Conservation (phyloP, 257 asterid genomes). For the Henckelia pumila region DNA sequence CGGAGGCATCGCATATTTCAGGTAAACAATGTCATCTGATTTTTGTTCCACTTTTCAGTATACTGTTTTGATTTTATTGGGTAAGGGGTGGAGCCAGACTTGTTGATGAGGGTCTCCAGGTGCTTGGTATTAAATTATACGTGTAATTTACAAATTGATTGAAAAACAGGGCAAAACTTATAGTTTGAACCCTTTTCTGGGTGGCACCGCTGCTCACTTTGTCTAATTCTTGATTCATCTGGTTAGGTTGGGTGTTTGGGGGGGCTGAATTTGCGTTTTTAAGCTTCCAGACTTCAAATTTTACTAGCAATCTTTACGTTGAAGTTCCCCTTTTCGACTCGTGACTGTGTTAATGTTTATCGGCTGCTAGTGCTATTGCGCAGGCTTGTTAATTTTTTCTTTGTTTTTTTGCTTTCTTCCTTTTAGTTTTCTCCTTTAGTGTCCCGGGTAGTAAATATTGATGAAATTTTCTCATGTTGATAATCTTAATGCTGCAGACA, state of each 20-base stretch:
- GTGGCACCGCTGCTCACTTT: no score
- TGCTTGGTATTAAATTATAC: neutral
- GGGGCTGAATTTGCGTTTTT: neutral
- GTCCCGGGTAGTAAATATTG: neutral
- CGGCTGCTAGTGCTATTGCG: no score
- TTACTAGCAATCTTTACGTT: neutral
- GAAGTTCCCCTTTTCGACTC: neutral
- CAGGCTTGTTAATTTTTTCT: neutral
- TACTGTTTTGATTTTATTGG: neutral
- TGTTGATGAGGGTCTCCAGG: neutral
- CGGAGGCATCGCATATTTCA: slow-evolving; percentile 18
- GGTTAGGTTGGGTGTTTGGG: no score
- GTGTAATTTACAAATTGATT: neutral
- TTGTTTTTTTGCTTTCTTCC: neutral
- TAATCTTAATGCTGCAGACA: slow-evolving; percentile 13
- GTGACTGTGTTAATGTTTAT: no score
- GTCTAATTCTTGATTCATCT: no score
- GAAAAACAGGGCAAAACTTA: neutral
- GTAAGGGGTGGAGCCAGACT: neutral
- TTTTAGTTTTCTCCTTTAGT: neutral
- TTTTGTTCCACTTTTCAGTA: neutral
- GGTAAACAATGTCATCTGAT: slow-evolving; percentile 1
- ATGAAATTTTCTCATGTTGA: slow-evolving; percentile 20
- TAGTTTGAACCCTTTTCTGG: neutral
- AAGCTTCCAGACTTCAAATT: no score